phyloP scores from a whole-genome alignment of 2,329 filamentous ascomycete genomes.

The Stemphylium vesicarium region DNA sequence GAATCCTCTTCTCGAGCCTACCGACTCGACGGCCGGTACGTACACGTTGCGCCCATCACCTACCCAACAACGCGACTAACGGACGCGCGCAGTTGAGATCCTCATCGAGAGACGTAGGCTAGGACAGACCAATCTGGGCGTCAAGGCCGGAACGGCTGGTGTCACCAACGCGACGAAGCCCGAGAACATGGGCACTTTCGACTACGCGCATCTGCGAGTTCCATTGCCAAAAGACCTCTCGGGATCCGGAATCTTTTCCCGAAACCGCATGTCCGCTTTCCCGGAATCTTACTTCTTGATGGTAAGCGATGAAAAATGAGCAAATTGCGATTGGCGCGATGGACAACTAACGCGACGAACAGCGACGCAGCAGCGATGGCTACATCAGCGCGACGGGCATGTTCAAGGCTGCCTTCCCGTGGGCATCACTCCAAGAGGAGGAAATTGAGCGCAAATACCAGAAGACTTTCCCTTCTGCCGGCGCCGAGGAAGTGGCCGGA shows the following conservation, averaged over 20 bases:
- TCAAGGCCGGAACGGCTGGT: conserved; percentile 77
- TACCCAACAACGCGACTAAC: conserved; percentile 32
- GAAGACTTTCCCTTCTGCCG: conserved; percentile 81
- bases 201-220: conserved; percentile 94
- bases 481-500: conserved; percentile 89
- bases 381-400: conserved; percentile 87
- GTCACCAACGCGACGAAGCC: conserved; percentile 74
- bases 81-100: conserved; percentile 50
- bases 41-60: conserved; percentile 41
- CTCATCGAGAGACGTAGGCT: conserved; percentile 85
- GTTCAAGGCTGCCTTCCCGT: conserved; percentile 90
- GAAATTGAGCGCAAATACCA: conserved; percentile 80
- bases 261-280: conserved; percentile 62
- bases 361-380: conserved; percentile 83
- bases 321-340: conserved; percentile 13
- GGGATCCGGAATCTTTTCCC: conserved; percentile 88
- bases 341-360: conserved; percentile 37
- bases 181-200: conserved; percentile 80
- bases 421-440: conserved; percentile 74
- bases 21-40: conserved; percentile 69
- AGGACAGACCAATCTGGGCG: conserved; percentile 87
- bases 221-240: conserved; percentile 89
- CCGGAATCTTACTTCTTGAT: conserved; percentile 97
- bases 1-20: conserved; percentile 69
- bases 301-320: conserved; percentile 55